Conservation (phyloP, 2,329 filamentous ascomycete species). For the Xylariomycetidae sp. region DNA sequence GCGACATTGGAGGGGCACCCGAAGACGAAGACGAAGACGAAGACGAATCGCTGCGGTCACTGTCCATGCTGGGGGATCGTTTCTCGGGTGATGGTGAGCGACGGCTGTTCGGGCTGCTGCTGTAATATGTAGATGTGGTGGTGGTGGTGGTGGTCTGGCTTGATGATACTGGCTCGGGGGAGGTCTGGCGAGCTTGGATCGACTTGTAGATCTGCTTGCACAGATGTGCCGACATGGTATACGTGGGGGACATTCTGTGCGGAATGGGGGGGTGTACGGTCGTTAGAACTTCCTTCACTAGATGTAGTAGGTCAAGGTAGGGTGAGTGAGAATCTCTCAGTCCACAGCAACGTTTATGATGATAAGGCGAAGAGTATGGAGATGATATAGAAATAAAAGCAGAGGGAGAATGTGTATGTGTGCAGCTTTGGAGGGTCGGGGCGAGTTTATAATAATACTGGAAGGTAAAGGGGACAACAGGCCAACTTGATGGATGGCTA, state of each 20-base stretch:
- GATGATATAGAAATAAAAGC: too few relatives aligned
- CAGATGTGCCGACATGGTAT: constrained; percentile 58
- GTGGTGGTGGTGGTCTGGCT: constrained; percentile 18
- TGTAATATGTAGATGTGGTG: constrained; percentile 11
- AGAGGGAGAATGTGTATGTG: too few relatives aligned
- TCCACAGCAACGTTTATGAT: too few relatives aligned
- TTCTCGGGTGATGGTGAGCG: constrained; percentile 37
- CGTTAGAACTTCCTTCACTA: too few relatives aligned
- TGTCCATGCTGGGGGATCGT: constrained; percentile 41
- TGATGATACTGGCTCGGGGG: constrained; percentile 26
- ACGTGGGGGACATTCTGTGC: constrained; percentile 51
- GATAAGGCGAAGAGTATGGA: too few relatives aligned
- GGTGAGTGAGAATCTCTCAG: too few relatives aligned
- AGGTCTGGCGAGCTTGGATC: constrained; percentile 47
- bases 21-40: constrained; percentile 6
- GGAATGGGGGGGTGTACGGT: too few relatives aligned
- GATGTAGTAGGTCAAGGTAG: too few relatives aligned
- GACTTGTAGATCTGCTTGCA: constrained; percentile 57
- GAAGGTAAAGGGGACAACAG: too few relatives aligned
- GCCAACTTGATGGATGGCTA: too few relatives aligned
- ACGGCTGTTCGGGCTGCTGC: constrained; percentile 13
- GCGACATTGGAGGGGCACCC: constrained; percentile 24
- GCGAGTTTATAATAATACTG: too few relatives aligned
- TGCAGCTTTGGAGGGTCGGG: too few relatives aligned
- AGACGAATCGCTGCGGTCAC: constrained; percentile 33